Evolutionary conservation across 768 basidiomycete genomes (phyloP).

Genomic region (Naganishia friedmannii): DNA sequence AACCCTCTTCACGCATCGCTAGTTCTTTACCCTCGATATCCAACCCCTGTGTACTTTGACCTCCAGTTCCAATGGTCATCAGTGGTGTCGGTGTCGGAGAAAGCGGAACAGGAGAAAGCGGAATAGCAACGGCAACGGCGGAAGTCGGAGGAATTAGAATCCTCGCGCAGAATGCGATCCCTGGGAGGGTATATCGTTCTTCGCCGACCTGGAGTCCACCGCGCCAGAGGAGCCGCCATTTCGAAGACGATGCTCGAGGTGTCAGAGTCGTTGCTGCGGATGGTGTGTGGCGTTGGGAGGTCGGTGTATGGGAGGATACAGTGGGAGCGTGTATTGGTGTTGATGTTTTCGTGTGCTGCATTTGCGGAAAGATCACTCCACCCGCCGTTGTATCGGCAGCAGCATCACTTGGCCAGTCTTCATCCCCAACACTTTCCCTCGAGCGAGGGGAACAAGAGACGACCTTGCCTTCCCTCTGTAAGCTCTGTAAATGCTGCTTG

Average conservation of each 20-base stretch:
- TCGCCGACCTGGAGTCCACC: conserved; percentile 48
- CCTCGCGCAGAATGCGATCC: conserved; percentile 27
- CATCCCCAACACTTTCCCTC: background rate
- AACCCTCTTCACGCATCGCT: conserved; percentile 12
- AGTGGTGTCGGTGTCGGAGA: background rate
- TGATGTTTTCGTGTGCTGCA: background rate
- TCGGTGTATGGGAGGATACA: background rate
- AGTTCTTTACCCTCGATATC: background rate
- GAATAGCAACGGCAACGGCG: too few relatives aligned
- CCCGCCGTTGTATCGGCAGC: background rate
- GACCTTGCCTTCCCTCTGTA: background rate
- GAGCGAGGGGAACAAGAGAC: too few relatives aligned
- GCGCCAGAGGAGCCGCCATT: conserved; percentile 48
- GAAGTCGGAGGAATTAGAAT: background rate
- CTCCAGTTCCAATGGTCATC: background rate
- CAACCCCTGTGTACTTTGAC: background rate
- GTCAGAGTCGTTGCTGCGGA: background rate
- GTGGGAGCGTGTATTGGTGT: background rate
- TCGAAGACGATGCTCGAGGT: background rate
- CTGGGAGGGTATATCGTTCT: conserved; percentile 46
- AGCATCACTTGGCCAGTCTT: background rate
- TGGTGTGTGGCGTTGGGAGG: background rate
- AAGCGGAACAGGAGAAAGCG: background rate
- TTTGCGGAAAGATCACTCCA: background rate
- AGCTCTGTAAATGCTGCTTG: background rate